These are phyloP conservation scores for Psilocybe tampanensis DNA, from an alignment of 768 basidiomycete species.

Conservation along the genomic window DNA sequence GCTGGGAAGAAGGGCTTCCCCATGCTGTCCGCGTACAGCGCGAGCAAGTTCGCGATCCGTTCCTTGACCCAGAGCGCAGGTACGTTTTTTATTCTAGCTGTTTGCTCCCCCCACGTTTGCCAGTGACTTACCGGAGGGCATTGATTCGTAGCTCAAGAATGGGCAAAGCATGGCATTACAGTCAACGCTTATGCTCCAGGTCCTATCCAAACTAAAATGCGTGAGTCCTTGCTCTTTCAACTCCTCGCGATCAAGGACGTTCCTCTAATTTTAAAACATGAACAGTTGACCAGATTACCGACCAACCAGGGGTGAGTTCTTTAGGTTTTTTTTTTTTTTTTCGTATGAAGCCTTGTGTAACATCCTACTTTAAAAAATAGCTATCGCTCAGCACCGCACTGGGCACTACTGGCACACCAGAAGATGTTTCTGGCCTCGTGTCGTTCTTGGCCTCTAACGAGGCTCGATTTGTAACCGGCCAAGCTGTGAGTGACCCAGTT, in stretches of 20 bases:
- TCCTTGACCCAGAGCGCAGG: slow-evolving; percentile 40
- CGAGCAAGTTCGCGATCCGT: slow-evolving; percentile 40
- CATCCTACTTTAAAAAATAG: too few species aligned
- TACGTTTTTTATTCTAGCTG: slow-evolving; percentile 10
- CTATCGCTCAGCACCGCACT: not conserved
- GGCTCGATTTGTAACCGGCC: slow-evolving; percentile 12
- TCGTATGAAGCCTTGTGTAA: too few species aligned
- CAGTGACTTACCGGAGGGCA: too few species aligned
- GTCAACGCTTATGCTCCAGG: slow-evolving; percentile 46
- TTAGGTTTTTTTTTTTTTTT: too few species aligned
- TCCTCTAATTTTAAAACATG: not conserved
- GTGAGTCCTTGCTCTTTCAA: not conserved
- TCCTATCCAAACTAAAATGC: slow-evolving; percentile 10
- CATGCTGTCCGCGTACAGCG: slow-evolving; percentile 24
- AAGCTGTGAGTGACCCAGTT: not conserved
- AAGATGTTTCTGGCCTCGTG: slow-evolving; percentile 17
- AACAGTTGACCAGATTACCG: not conserved
- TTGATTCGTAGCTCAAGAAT: slow-evolving; percentile 37
- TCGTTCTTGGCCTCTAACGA: slow-evolving; percentile 12
- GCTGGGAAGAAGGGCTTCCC: slow-evolving; percentile 29
- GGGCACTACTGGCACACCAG: slow-evolving; percentile 3
- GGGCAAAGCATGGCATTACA: slow-evolving; percentile 39
- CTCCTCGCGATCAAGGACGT: too few species aligned
- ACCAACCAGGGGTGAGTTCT: not conserved
- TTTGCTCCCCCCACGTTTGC: not conserved